Base-by-base conservation (phyloP, 495 filamentous ascomycete genomes). In the Xylaria palmicola region DNA sequence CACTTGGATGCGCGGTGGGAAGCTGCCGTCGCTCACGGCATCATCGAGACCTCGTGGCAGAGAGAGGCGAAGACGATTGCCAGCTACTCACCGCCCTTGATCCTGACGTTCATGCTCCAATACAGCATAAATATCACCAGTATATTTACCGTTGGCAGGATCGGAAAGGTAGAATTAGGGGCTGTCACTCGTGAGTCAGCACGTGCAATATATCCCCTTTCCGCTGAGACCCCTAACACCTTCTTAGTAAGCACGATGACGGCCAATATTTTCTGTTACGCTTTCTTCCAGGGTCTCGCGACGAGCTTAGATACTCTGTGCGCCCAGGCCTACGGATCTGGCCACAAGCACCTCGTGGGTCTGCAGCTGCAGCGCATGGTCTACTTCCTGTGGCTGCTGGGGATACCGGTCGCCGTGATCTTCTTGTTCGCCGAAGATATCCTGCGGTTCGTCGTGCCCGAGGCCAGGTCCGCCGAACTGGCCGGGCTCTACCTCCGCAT, bases 31-130 rank as follows among this genome's bases (percentile, higher is more conserved):
- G 78, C 81, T 0, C 81, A 84, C 3, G 90, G 90, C 7, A 76
- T 81, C 59, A 89, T 95, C 62, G 85, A 89, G 50, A 96, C 92
- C 3, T 91, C 90, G 0, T 95, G 91, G 89, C 85, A 86, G 65
- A 83, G 90, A 59, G 92, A 96, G 76, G 82, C 86, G 1, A 85
- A 88, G 71, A 88, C 90, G 0, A 72, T 82, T 32, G 68, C 69
- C 1, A 78, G 75, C 65, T 88, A 87, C 64, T 80, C 85, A 0
- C 74, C 73, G 3, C 81, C 86, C 0, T 71, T 91, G 9, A 83
- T 88, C 50, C 62, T 88, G n/a, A 90, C 88, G 0, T 90, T 90
- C 66, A 37, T 89, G 10, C 76, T 91, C 13, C 89, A 91, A 71
- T 90, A 90, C 73, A 86, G 83, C 52, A 79, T 91, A 41, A 89